Base-by-base conservation (phyloP, 768 basidiomycete species). In the Suillus lakei region DNA sequence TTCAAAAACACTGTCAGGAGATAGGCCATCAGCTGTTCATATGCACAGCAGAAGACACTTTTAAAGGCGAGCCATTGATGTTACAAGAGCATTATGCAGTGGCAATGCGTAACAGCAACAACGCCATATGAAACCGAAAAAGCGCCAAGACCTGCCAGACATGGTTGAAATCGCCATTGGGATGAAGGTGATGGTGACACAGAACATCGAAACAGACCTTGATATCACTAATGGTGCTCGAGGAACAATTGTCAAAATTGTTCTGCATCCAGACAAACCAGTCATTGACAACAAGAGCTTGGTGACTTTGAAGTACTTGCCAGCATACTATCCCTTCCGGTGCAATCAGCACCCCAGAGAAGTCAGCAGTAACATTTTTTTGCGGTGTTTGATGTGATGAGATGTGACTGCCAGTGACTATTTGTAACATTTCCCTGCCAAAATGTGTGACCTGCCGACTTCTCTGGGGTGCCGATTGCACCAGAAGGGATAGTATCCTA, bases 181-280 rank as follows among this genome's bases (percentile, higher is more conserved):
- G 0, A 80, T 81, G 78, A 77, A 51, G 28, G 61, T 62, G 3
- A 62, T 62, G 61, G 61, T 53, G 6, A 62, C 13, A 0, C 36
- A 48, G 32, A 62, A 62, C 13, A 23, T 66, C 34, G 4, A 64
- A 26, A 80, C 81, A 4, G 78, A 82, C 26, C 68, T 71, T 0
- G 79, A 82, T 60, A 59, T 83, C 2, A 78, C 81, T 0, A 84
- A 84, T 53, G 80, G 83, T 0, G 74, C 80, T 0, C 46, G 77
- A n/a, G 82, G 82, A 0, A 66, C 46, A 3, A 73, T 84, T 0
- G 66, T 67, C 0, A 74, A 73, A 41, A 80, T 82, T n/a, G 59
- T 80, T 0, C 68, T 83, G 0, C 62, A 81, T 70, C 69, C 70
- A 2, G 70, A 76, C 0, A 75, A 82, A 62, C 68, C 69, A 6